Conservation (phyloP, 2,329 filamentous ascomycete genomes). For the Cordyceps javanica region DNA sequence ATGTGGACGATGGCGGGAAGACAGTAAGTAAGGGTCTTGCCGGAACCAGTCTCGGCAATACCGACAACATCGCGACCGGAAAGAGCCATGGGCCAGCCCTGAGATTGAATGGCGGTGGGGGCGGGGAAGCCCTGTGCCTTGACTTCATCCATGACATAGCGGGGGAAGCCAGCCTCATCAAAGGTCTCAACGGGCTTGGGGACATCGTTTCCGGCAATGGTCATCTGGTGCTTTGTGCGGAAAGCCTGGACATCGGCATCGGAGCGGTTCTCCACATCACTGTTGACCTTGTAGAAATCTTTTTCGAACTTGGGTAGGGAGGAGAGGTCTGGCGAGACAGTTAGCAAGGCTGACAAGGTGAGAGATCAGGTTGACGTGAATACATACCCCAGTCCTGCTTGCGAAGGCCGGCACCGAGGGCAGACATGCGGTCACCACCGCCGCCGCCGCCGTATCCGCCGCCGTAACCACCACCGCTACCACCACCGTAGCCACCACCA, state of each 20-base stretch:
- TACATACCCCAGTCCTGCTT: slow-evolving; percentile 80
- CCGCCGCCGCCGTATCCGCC: slow-evolving; percentile 40
- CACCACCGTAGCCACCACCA: slow-evolving; percentile 30
- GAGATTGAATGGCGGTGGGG: slow-evolving; percentile 94
- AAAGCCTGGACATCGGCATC: slow-evolving; percentile 79
- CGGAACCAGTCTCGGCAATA: slow-evolving; percentile 98
- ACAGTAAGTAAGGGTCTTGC: slow-evolving; percentile 98
- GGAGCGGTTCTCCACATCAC: slow-evolving; percentile 68
- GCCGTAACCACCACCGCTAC: slow-evolving; percentile 34
- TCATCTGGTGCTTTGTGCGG: slow-evolving; percentile 78
- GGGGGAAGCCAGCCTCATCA: slow-evolving; percentile 94
- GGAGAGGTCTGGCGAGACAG: slow-evolving; percentile 54
- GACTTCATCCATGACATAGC: slow-evolving; percentile 96
- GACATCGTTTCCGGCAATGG: slow-evolving; percentile 71
- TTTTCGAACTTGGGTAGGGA: slow-evolving; percentile 95
- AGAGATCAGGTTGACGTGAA: slow-evolving; percentile 15
- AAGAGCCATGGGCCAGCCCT: slow-evolving; percentile 98
- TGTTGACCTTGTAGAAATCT: slow-evolving; percentile 96
- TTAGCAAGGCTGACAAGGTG: slow-evolving; percentile 25
- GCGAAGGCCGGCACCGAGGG: slow-evolving; percentile 81
- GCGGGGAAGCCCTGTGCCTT: slow-evolving; percentile 95
- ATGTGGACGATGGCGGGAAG: slow-evolving; percentile 98
- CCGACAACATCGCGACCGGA: slow-evolving; percentile 97
- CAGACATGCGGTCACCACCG: slow-evolving; percentile 90
- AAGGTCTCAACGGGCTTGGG: slow-evolving; percentile 95